These are phyloP conservation scores for Penicillium verhagenii DNA, from an alignment of 495 filamentous ascomycete genomes.

Conservation along the genomic window DNA sequence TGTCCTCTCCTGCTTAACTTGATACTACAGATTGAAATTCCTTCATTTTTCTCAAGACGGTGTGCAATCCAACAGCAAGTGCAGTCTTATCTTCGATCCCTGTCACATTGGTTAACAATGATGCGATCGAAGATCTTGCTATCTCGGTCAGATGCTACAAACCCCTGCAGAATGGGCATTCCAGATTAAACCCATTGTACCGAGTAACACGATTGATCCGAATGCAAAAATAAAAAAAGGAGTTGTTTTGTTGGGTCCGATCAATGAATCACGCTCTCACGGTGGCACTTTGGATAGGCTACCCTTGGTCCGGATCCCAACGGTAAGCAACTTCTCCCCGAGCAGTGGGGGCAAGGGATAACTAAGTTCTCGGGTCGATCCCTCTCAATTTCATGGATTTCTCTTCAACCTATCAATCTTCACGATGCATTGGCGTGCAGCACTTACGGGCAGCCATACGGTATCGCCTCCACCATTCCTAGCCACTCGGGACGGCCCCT, in stretches of 20 bases:
- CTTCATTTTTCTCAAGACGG: neutral
- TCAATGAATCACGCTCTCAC: neutral
- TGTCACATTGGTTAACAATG: neutral
- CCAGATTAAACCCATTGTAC: no score
- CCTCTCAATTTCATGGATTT: conserved; percentile 6
- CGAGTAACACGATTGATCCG: neutral
- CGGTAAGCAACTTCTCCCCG: neutral
- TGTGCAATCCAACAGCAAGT: neutral
- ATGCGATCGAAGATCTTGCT: neutral
- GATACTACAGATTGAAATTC: neutral
- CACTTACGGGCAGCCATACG: conserved; percentile 4
- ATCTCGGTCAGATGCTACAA: neutral
- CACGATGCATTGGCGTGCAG: conserved; percentile 4
- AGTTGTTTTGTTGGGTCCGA: no score
- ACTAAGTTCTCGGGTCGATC: conserved; percentile 21
- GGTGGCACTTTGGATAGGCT: neutral
- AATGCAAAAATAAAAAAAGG: neutral
- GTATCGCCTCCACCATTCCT: neutral
- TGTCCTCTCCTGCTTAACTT: no score
- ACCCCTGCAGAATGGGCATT: neutral
- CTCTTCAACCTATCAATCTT: conserved; percentile 11
- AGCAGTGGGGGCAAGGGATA: conserved; percentile 14
- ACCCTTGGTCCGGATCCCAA: conserved; percentile 6
- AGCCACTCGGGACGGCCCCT: neutral
- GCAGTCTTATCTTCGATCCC: neutral